A percentile compares a stretch with the other conserved stretches of the same genome.
Conservation (phyloP, 1,139 yeast species). For the Scheffersomyces segobiensis region DNA sequence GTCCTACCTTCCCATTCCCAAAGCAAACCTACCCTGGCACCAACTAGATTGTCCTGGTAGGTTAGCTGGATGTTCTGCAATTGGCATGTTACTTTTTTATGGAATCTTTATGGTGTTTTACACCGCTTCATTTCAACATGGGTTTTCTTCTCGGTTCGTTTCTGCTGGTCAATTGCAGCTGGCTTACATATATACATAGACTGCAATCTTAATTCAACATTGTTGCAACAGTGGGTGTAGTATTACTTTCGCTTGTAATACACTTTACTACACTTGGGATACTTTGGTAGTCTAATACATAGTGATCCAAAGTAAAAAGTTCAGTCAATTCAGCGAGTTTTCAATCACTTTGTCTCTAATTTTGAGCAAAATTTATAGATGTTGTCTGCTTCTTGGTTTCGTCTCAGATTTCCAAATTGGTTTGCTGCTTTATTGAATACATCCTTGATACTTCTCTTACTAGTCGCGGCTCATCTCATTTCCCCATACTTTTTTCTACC, state of each 20-base stretch:
- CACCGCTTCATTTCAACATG: conserved; percentile 12
- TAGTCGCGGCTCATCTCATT: neutral
- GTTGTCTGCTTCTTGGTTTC: neutral
- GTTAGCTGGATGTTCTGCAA: neutral
- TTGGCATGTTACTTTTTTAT: conserved; percentile 2
- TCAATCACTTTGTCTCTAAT: neutral
- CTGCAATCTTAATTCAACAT: conserved; percentile 10
- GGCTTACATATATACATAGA: conserved; percentile 5
- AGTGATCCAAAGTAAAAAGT: neutral
- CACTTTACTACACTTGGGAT: too few relatives aligned
- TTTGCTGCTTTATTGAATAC: neutral
- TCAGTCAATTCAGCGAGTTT: neutral
- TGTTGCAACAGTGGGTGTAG: conserved; percentile 2
- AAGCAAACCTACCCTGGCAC: conserved; percentile 54
- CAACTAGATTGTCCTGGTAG: neutral
- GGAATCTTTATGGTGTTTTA: neutral
- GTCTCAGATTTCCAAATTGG: neutral
- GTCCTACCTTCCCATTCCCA: conserved; percentile 91
- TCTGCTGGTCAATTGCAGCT: neutral
- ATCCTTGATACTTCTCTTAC: neutral
- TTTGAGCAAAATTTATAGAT: neutral
- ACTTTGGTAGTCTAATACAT: too few relatives aligned
- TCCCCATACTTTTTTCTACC: neutral
- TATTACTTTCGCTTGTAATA: too few relatives aligned
- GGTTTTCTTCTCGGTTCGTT: conserved; percentile 5